Evolutionary conservation across 1,284 basidiomycete genomes (phyloP), one percentile per base, ranked within the genome.

Genomic region (Inonotus hispidus): DNA sequence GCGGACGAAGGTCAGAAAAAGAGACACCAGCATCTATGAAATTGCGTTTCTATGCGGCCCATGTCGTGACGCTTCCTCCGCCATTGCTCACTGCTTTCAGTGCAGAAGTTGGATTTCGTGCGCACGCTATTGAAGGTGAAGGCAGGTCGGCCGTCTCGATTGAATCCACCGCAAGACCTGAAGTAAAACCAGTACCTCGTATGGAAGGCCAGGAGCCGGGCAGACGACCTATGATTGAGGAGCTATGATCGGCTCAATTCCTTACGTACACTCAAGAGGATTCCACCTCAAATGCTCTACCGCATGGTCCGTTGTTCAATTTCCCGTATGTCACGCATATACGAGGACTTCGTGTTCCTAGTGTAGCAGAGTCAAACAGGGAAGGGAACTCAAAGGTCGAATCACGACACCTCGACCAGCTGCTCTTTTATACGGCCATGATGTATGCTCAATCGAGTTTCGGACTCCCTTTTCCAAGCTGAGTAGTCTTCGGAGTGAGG

Each of bases 1-100:
- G 25, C 3, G 25, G 27, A 29, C 53, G 49, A 27, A 55, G 19
- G 2, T 23, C 37, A 10, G 19, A 5, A 21, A 52, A 29, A 21
- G 45, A 53, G 53, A 63, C 47, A 53, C 53, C 32, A 56, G 50
- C 64, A 56, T 47, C 52, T 47, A 81, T 77, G 65, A 87, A 83
- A 74, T 69, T 82, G 56, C 71, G 75, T 46, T 88, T 84, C 69
- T 88, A 87, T 66, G 80, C 79, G 3, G 82, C 79, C 1, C 78
- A 83, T 57, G 68, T 81, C 13, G 54, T 79, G 16, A 74, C 76
- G 1, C 77, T 74, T 16, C 79, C 82, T 1, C 67, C 74, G 14
- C 59, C 61, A 1, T 23, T 63, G 11, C 56, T 63, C 27, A 52
- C 50, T n/a, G 56, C 27, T 27, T 62, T 62, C 21, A 59, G 56